Conservation (phyloP, 208 protist species). For the Tritrichomonas foetus region DNA sequence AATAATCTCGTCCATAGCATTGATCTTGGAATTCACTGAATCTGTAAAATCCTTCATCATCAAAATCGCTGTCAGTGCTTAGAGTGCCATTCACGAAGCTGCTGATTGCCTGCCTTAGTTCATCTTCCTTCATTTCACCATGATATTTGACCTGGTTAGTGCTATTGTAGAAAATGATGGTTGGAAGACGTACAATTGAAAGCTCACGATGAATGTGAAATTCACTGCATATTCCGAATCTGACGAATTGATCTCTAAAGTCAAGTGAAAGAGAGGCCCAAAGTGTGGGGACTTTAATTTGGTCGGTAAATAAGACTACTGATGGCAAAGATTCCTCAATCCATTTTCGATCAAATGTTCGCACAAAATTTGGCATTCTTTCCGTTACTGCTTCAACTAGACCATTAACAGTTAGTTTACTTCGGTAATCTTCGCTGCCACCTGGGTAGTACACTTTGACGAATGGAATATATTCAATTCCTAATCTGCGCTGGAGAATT, state of each 20-base stretch:
- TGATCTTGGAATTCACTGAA: not conserved
- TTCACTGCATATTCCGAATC: constrained; percentile 23
- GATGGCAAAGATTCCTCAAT: not conserved
- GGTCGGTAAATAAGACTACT: constrained; percentile 25
- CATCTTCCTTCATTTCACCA: not conserved
- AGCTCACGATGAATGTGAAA: constrained; percentile 12
- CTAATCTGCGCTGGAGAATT: not conserved
- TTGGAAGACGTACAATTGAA: not conserved
- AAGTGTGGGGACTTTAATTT: not conserved
- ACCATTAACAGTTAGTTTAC: not conserved
- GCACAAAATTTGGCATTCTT: constrained; percentile 30
- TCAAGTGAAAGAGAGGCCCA: not conserved
- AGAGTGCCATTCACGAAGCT: not conserved
- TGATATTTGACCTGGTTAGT: not conserved
- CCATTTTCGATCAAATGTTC: constrained; percentile 29
- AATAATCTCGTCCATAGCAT: not conserved
- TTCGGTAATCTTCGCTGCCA: not conserved
- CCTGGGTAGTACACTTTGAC: not conserved
- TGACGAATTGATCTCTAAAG: not conserved
- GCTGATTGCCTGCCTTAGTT: not conserved
- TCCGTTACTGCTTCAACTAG: not conserved
- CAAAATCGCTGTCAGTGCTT: not conserved
- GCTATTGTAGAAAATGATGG: not conserved
- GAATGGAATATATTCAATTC: not conserved
- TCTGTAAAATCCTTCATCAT: constrained; percentile 26